Percentiles rank a stretch among this genome's conserved stretches.
These are phyloP conservation scores for Nepenthes gracilis DNA, from an alignment of 148 eudicot species.

Conservation along the genomic window DNA sequence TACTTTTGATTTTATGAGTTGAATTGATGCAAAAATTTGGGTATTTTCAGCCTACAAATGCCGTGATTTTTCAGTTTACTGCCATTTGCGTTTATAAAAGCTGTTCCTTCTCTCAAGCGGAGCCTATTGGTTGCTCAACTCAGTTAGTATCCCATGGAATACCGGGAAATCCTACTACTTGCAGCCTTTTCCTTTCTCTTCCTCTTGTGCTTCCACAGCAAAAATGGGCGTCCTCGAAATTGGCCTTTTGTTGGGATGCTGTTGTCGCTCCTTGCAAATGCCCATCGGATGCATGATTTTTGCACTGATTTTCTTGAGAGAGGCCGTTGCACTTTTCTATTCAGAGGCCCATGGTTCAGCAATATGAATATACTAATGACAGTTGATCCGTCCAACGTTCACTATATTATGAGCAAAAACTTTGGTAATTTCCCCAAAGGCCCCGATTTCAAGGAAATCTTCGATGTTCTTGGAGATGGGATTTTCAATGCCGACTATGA, in stretches of 20 bases:
- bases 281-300: conserved; percentile 17
- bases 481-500: conserved; percentile 36
- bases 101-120: too few species aligned
- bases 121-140: too few species aligned
- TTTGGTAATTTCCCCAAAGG: conserved; percentile 52
- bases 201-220: too few species aligned
- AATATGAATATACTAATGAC: conserved; percentile 32
- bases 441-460: conserved; percentile 22
- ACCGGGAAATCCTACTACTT: too few species aligned
- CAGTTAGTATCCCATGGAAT: too few species aligned
- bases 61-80: too few species aligned
- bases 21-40: too few species aligned
- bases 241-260: conserved; percentile 56
- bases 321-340: conserved; percentile 15
- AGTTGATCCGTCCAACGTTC: conserved; percentile 29
- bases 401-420: conserved; percentile 41
- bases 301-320: conserved; percentile 5
- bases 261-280: conserved; percentile 21
- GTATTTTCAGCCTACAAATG: too few species aligned
- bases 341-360: conserved; percentile 53
- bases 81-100: too few species aligned
- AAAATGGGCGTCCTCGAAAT: not conserved
- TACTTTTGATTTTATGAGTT: too few species aligned
- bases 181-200: too few species aligned
- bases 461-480: conserved; percentile 50